Base-by-base conservation (phyloP, 2,329 filamentous ascomycete genomes). In the Magnaporthiopsis rhizophila region DNA sequence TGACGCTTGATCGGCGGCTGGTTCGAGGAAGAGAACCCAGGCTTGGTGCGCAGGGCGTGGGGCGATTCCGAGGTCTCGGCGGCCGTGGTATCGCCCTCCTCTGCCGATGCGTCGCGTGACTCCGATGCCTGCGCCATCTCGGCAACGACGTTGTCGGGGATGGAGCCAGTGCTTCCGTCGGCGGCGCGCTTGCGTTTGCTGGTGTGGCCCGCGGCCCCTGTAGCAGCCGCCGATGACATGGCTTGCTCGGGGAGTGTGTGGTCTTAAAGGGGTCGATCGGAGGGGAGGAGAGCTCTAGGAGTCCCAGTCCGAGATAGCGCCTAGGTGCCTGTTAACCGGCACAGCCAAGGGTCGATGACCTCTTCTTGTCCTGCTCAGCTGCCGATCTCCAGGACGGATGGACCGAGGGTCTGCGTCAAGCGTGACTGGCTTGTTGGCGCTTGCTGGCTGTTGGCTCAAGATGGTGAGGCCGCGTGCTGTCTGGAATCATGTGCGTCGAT, bases 101-200 rank as follows among this genome's bases (percentile, higher is more conserved):
- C 91, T 68, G 83, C 90, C 21, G 91, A 94, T 66, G 90, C 90
- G 78, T 96, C 91, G 73, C 90, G 86, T 50, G 91, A 93, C 24
- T 90, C 92, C 50, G 89, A 82, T 74, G 89, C 83, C 74, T 88
- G 86, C 64, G 86, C 82, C 69, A 76, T 76, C 59, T 71, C 69
- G 66, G 69, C 65, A 65, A 67, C 72, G 69, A 67, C 78, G 73
- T 67, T 80, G 73, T 69, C 81, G 77, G 62, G 58, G 24, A 62
- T 66, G 65, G 80, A 78, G 63, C 83, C 84, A 18, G 57, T 63
- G 62, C 62, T 63, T 34, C 34, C 62, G 34, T 5, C 56, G 65
- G 80, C 79, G 64, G 83, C 85, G 75, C 93, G 88, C 84, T 97
- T 97, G 77, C 93, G 89, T 82, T 97, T 97, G 71, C 82, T 83